Conservation (phyloP, 345 rosid genomes). For the Nasturtium officinale region DNA sequence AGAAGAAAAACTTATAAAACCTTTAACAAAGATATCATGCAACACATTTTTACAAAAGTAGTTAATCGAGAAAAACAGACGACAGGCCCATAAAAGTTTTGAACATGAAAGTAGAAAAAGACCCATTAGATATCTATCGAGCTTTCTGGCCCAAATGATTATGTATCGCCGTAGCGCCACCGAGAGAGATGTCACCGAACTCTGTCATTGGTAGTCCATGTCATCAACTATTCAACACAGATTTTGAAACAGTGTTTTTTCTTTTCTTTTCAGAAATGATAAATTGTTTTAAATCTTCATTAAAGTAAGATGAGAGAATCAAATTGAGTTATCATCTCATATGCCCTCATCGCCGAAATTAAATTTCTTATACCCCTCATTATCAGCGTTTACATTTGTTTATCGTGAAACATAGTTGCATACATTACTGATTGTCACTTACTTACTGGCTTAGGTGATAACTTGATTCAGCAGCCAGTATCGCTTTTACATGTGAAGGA, state of each 20-base stretch:
- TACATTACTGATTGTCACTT: conserved; percentile 10
- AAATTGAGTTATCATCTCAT: no score
- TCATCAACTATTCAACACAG: neutral
- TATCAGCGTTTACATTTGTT: neutral
- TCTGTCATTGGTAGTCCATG: no score
- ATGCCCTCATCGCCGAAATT: no score
- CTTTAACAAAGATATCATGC: neutral
- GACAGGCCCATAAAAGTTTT: conserved; percentile 9
- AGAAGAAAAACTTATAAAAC: neutral
- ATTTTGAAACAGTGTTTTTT: no score
- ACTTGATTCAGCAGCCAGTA: conserved; percentile 75
- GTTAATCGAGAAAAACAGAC: neutral
- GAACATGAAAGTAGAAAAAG: neutral
- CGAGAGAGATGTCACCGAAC: neutral
- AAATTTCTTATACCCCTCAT: no score
- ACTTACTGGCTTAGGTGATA: conserved; percentile 66
- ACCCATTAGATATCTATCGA: neutral
- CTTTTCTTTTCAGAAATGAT: no score
- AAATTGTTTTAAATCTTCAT: neutral
- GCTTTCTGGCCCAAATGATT: neutral
- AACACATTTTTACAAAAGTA: neutral
- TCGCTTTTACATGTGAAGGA: conserved; percentile 88
- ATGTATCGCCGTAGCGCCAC: neutral
- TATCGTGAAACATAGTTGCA: no score
- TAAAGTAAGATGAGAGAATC: no score